Base-by-base conservation (phyloP, 352 stramenopile genomes). In the Phytophthora fragariae region DNA sequence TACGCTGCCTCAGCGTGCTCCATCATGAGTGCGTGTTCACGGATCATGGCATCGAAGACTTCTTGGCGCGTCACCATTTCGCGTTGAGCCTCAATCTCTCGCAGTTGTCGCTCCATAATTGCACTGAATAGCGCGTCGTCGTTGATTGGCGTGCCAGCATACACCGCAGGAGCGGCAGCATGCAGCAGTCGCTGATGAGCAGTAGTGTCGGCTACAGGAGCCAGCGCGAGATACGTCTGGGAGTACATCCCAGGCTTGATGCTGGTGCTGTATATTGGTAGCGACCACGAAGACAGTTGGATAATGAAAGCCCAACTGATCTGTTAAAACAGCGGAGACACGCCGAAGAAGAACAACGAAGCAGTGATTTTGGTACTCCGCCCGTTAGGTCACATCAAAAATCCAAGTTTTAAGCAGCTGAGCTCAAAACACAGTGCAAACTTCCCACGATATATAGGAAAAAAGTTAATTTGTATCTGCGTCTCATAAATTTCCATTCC, bases 101-200 rank as follows among this genome's bases (percentile, higher is more conserved):
- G 50, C n/a, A 56, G 50, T 8, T 56, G 50, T 0, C 50, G 50
- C 21, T 56, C 50, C 50, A 33, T 31, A 3, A 56, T 56, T 6
- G 21, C 50, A 19, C 50, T 56, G 50, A 56, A 33, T 9, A 56
- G 50, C 50, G 21, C 11, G 12, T 56, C 50, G 19, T 56, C 50
- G 50, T 37, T 33, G 10, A 56, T 31, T 56, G 50, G 50, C n/a
- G 50, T 56, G 1, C 50, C 50, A 3, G 50, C n/a, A 6, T 17
- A n/a, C 12, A 56, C 21, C n/a, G 50, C 9, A 27, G 50, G 50
- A 33, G 50, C 21, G 5, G 21, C 50, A 7, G 50, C 50, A 33
- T 35, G 50, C n/a, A 56, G 50, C n/a, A 56, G 11, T 33, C 50
- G 50, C 11, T 56, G 9, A 15, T 12, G 50, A 15, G 50, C 50